Evolutionary conservation across 768 basidiomycete genomes (phyloP), one percentile per base, ranked within the genome.

Genomic region (Melanogaster broomeanus): DNA sequence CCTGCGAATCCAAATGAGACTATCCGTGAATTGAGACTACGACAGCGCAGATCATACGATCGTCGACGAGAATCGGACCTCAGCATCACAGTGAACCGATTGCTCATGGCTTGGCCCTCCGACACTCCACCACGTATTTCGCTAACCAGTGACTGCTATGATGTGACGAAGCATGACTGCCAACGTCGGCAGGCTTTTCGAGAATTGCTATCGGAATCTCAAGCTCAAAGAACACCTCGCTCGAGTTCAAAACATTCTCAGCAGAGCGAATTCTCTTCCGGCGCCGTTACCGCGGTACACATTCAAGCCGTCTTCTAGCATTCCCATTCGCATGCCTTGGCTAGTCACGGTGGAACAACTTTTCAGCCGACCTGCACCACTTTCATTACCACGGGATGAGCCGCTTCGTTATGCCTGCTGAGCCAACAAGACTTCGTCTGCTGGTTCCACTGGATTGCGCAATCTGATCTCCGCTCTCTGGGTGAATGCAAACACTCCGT

Each of bases 51-150:
- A n/a, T 35, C 40, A 22, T 65, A 52, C n/a, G 21, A 50, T 4
- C 1, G 38, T 4, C 57, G 59, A 41, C 39, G n/a, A 16, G 6
- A 33, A 12, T 38, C 28, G 13, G 59, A 67, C 21, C 16, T 27
- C 9, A 13, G 41, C 10, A 16, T 18, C 13, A 45, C 51, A 4
- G 52, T 51, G 9, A 6, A 25, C 1, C 11, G 1, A n/a, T 25
- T 66, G 25, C 16, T 52, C 4, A 3, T 24, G 3, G 40, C 48
- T 37, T 66, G 66, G 64, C 64, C 65, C 18, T 56, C 50, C 24
- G 51, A 60, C 39, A 55, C 39, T 11, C 48, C 61, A 4, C 59
- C 59, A 12, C n/a, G 0, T 2, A 27, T 28, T 18, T 47, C 45
- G 8, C 54, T 57, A 21, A 18, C 41, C 9, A 4, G 16, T 6